A percentile compares a stretch with the other conserved stretches of the same genome.
phyloP scores from a whole-genome alignment of 805 yeast species.

The Zygosaccharomyces bailii region DNA sequence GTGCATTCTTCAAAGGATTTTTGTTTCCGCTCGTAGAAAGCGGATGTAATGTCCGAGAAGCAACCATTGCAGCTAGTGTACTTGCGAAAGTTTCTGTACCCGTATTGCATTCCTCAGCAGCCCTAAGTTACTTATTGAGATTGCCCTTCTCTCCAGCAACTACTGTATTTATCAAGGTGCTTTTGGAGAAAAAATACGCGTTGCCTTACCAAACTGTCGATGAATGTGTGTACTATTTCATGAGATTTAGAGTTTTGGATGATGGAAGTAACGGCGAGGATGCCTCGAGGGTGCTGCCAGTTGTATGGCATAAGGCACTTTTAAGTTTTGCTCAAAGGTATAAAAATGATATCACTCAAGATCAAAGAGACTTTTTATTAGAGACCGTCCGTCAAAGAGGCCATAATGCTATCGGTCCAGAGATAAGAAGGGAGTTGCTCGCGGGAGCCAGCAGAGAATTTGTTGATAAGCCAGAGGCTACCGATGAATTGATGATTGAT shows the following conservation, averaged over 20 bases:
- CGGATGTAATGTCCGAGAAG: slow-evolving; percentile 90
- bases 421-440: slow-evolving; percentile 85
- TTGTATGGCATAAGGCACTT: slow-evolving; percentile 97
- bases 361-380: slow-evolving; percentile 89
- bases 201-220: slow-evolving; percentile 95
- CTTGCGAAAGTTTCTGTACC: slow-evolving; percentile 88
- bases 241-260: slow-evolving; percentile 72
- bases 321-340: slow-evolving; percentile 92
- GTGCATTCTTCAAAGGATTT: slow-evolving; percentile 96
- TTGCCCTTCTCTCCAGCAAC: slow-evolving; percentile 84
- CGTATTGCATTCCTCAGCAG: slow-evolving; percentile 93
- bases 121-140: slow-evolving; percentile 77
- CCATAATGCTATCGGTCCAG: slow-evolving; percentile 88
- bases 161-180: slow-evolving; percentile 82
- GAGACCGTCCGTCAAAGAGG: slow-evolving; percentile 89
- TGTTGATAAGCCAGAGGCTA: slow-evolving; percentile 26
- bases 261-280: slow-evolving; percentile 42
- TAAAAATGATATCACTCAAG: slow-evolving; percentile 97
- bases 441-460: slow-evolving; percentile 74
- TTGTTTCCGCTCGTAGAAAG: slow-evolving; percentile 84
- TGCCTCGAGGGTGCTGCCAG: slow-evolving; percentile 60
- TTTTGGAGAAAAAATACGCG: slow-evolving; percentile 93
- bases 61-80: slow-evolving; percentile 91
- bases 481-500: slow-evolving; percentile 35
- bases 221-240: slow-evolving; percentile 88